Percentiles rank a stretch among this genome's conserved stretches.
Conservation (phyloP, 257 asterid species). For the Salvia miltiorrhiza region DNA sequence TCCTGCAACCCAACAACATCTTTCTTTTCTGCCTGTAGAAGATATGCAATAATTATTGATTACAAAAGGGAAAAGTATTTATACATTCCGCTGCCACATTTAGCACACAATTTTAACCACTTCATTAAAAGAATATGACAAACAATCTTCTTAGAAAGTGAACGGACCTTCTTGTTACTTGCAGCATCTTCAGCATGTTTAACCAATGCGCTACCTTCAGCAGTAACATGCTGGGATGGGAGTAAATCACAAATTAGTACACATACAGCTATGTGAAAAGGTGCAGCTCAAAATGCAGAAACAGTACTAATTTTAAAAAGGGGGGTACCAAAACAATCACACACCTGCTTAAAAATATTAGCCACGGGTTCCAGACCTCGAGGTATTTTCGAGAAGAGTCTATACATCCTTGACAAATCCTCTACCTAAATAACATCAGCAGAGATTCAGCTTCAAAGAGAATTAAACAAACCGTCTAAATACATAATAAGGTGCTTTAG, state of each 20-base stretch:
- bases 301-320: background rate
- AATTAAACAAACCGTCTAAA: background rate
- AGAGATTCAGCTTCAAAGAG: conserved; percentile 19
- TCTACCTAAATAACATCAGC: conserved; percentile 36
- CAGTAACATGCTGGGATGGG: conserved; percentile 51
- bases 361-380: conserved; percentile 63
- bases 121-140: background rate
- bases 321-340: conserved; percentile 21
- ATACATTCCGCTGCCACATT: conserved; percentile 1
- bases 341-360: conserved; percentile 76
- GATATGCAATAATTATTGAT: conserved; percentile 2
- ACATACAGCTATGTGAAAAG: background rate
- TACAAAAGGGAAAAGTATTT: background rate
- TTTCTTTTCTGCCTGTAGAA: conserved; percentile 68
- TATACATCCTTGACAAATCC: conserved; percentile 60
- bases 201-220: conserved; percentile 54
- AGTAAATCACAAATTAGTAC: conserved; percentile 19
- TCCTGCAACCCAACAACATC: conserved; percentile 84
- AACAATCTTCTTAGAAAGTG: background rate
- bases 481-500: background rate
- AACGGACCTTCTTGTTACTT: conserved; percentile 48
- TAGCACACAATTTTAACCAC: background rate
- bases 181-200: conserved; percentile 60
- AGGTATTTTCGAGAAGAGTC: conserved; percentile 54
- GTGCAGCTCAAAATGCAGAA: conserved; percentile 8